phyloP scores from a whole-genome alignment of 1,139 yeast species.

The Komagataea norvegica region DNA sequence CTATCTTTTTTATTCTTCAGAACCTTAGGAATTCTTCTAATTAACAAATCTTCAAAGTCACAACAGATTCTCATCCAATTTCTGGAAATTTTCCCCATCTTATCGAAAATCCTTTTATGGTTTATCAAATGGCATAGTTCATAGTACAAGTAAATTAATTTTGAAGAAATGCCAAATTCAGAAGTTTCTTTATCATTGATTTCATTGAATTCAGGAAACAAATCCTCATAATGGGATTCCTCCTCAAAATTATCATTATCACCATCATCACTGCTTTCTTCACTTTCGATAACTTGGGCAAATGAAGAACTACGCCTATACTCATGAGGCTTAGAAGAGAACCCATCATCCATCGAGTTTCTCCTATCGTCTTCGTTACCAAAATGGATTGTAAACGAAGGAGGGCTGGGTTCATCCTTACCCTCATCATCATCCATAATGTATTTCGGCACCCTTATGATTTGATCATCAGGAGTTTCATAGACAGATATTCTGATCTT shows the following conservation, averaged over 20 bases:
- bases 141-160: constrained; percentile 13
- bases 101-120: constrained; percentile 19
- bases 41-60: constrained; percentile 23
- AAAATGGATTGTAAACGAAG: constrained; percentile 22
- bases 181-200: constrained; percentile 7
- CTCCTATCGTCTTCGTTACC: constrained; percentile 10
- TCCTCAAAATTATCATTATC: not conserved
- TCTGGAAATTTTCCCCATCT: constrained; percentile 15
- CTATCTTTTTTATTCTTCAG: not conserved
- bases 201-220: constrained; percentile 6
- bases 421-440: constrained; percentile 15
- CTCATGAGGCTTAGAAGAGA: too few relatives aligned
- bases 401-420: constrained; percentile 21
- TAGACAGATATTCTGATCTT: constrained; percentile 10
- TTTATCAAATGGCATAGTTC: constrained; percentile 21
- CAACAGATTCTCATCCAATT: constrained; percentile 24
- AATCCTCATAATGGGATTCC: constrained; percentile 3
- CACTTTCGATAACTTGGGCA: too few relatives aligned
- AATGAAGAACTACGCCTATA: too few relatives aligned
- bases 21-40: constrained; percentile 6
- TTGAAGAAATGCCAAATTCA: constrained; percentile 17
- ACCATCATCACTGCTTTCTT: constrained; percentile 4
- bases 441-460: constrained; percentile 21
- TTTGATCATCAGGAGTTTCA: constrained; percentile 23
- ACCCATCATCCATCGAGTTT: not conserved